Evolutionary conservation across 768 basidiomycete genomes (phyloP).

Genomic region (Exidia glandulosa): DNA sequence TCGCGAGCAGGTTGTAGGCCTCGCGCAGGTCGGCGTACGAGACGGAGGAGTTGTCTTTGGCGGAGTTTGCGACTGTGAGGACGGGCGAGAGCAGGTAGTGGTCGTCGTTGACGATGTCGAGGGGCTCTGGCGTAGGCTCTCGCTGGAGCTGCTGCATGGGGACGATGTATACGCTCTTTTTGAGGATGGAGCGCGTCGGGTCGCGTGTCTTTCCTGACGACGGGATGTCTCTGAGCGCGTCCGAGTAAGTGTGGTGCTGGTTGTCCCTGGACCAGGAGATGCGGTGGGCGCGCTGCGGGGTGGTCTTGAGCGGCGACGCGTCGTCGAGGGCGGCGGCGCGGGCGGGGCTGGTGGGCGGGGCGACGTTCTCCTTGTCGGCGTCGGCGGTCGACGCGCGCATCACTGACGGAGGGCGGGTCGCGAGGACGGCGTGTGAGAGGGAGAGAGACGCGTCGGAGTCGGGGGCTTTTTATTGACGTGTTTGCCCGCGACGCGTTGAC

Average conservation of each 20-base stretch:
- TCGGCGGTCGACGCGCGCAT: background rate
- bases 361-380: slow-evolving; percentile 36
- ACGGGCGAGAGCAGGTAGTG: slow-evolving; percentile 59
- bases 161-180: slow-evolving; percentile 29
- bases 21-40: slow-evolving; percentile 52
- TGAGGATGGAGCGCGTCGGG: slow-evolving; percentile 62
- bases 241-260: slow-evolving; percentile 28
- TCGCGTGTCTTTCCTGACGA: slow-evolving; percentile 3
- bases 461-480: background rate
- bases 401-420: background rate
- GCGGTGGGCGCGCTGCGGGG: slow-evolving; percentile 18
- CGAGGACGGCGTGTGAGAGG: background rate
- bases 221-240: slow-evolving; percentile 2
- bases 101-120: slow-evolving; percentile 50
- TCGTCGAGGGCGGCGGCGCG: slow-evolving; percentile 5
- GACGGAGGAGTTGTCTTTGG: slow-evolving; percentile 18
- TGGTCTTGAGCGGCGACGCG: slow-evolving; percentile 8
- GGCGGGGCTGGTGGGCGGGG: slow-evolving; percentile 15
- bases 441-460: background rate
- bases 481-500: background rate
- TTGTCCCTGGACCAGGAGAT: slow-evolving; percentile 46
- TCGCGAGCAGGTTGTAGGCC: slow-evolving; percentile 60
- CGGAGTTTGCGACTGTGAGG: slow-evolving; percentile 38
- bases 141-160: slow-evolving; percentile 30
- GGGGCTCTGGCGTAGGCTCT: slow-evolving; percentile 69